Percentiles rank a stretch among this genome's conserved stretches.
Evolutionary conservation across 1,284 basidiomycete species (phyloP).

Genomic region (Ceratorhiza oryzae-sativae): DNA sequence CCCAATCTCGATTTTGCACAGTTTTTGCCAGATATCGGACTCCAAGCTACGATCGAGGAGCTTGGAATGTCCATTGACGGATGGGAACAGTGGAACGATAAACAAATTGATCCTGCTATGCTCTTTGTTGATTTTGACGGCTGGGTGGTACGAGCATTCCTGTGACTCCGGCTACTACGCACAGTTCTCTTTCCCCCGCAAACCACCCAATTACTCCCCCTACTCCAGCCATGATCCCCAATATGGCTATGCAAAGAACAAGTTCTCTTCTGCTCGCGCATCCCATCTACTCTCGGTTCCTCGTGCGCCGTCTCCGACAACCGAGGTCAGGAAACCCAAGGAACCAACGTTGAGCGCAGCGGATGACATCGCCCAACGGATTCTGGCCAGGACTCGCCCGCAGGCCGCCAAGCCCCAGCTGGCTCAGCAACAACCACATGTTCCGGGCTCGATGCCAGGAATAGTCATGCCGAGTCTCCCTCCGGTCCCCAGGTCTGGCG

Average conservation of each 20-base stretch:
- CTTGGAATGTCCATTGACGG: slow-evolving; percentile 38
- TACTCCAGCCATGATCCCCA: slow-evolving; percentile 6
- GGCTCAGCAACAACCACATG: slow-evolving; percentile 7
- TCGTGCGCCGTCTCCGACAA: slow-evolving; percentile 4
- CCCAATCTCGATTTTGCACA: slow-evolving; percentile 37
- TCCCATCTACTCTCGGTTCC: slow-evolving; percentile 38
- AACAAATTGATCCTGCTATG: slow-evolving; percentile 34
- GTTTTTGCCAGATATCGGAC: slow-evolving; percentile 34
- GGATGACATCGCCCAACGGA: slow-evolving; percentile 35
- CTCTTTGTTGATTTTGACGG: slow-evolving; percentile 37
- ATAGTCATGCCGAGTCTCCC: slow-evolving; percentile 37
- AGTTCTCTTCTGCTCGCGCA: slow-evolving; percentile 35
- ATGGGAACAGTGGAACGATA: slow-evolving; percentile 39
- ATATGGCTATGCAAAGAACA: slow-evolving; percentile 6
- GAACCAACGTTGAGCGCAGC: slow-evolving; percentile 27
- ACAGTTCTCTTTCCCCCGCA: slow-evolving; percentile 3
- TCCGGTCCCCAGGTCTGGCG: slow-evolving; percentile 3
- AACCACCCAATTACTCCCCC: slow-evolving; percentile 10
- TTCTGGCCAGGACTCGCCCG: slow-evolving; percentile 33
- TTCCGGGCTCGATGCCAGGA: slow-evolving; percentile 21
- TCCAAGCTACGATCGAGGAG: slow-evolving; percentile 37
- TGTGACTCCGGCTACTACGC: slow-evolving; percentile 11
- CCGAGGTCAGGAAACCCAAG: neutral
- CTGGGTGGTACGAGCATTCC: slow-evolving; percentile 4
- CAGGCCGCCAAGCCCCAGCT: slow-evolving; percentile 1